These are phyloP conservation scores for Pelargonium nanum DNA, from an alignment of 345 rosid species.

Conservation along the genomic window DNA sequence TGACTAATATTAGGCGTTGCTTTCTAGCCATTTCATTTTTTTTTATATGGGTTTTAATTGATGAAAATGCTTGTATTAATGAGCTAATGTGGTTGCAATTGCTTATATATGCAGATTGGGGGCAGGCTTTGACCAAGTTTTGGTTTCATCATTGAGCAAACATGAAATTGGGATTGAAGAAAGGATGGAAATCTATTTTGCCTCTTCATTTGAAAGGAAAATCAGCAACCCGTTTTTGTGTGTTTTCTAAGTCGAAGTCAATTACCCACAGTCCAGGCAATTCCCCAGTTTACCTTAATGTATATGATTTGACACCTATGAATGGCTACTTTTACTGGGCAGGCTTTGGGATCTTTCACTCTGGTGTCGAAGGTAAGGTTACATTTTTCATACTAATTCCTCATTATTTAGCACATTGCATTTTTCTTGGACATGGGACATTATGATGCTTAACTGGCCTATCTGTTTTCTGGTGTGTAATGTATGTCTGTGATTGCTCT, in stretches of 20 bases:
- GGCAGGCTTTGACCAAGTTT: conserved; percentile 19
- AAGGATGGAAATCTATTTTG: conserved; percentile 50
- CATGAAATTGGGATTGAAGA: conserved; percentile 55
- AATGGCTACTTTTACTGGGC: conserved; percentile 96
- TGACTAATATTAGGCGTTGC: not conserved
- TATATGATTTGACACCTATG: conserved; percentile 78
- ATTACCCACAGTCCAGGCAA: conserved; percentile 44
- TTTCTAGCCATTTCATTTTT: not conserved
- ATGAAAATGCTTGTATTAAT: not conserved
- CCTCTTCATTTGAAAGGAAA: conserved; percentile 47
- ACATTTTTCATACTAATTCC: not conserved
- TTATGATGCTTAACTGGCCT: too few relatives aligned
- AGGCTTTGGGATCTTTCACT: conserved; percentile 92
- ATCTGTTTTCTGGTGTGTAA: too few relatives aligned
- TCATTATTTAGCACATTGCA: not conserved
- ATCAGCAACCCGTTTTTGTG: conserved; percentile 58
- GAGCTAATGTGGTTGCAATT: not conserved
- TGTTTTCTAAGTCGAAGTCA: conserved; percentile 61
- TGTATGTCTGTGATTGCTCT: too few relatives aligned
- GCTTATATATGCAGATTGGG: conserved; percentile 26
- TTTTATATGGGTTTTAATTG: not conserved
- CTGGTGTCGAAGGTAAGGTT: conserved; percentile 88
- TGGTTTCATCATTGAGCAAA: conserved; percentile 18
- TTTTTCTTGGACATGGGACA: conserved; percentile 2
- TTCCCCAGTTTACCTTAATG: conserved; percentile 81